Percentiles rank a stretch among this genome's conserved stretches.
phyloP scores from a whole-genome alignment of 169 alveolate genomes.

The Plasmodium vivax region DNA sequence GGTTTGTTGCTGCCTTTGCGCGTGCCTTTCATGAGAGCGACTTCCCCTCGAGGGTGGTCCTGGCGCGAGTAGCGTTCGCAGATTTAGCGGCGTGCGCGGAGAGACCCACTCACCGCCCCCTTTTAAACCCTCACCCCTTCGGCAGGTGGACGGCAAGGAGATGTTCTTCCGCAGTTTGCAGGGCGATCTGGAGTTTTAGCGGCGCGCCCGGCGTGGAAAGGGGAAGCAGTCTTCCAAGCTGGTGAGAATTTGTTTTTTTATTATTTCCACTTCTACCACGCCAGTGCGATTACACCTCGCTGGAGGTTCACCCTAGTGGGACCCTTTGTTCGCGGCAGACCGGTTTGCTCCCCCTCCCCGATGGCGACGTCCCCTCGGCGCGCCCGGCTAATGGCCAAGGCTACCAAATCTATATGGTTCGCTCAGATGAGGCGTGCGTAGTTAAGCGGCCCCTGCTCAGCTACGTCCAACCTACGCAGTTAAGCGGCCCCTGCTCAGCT shows the following conservation, averaged over 20 bases:
- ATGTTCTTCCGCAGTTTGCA: constrained; percentile 72
- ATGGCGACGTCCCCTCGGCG: background rate
- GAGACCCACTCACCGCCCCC: background rate
- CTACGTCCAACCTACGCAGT: background rate
- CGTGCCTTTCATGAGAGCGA: background rate
- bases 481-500: background rate
- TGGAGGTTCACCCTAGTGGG: background rate
- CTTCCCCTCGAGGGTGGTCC: background rate
- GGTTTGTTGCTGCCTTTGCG: background rate
- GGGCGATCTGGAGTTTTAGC: constrained; percentile 60
- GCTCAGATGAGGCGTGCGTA: background rate
- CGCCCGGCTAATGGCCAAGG: constrained; percentile 1
- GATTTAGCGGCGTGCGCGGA: background rate
- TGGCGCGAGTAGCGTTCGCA: background rate
- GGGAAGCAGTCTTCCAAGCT: background rate
- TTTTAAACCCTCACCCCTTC: background rate
- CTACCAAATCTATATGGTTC: constrained; percentile 1
- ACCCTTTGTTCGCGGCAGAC: background rate
- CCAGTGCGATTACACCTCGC: background rate
- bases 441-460: background rate
- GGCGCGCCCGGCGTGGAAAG: background rate
- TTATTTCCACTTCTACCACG: background rate
- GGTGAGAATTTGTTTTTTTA: background rate
- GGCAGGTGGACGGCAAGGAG: constrained; percentile 67
- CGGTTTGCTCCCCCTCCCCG: background rate